These are phyloP conservation scores for Fusarium fracticaudum DNA, from an alignment of 2,329 filamentous ascomycete genomes.

Conservation along the genomic window DNA sequence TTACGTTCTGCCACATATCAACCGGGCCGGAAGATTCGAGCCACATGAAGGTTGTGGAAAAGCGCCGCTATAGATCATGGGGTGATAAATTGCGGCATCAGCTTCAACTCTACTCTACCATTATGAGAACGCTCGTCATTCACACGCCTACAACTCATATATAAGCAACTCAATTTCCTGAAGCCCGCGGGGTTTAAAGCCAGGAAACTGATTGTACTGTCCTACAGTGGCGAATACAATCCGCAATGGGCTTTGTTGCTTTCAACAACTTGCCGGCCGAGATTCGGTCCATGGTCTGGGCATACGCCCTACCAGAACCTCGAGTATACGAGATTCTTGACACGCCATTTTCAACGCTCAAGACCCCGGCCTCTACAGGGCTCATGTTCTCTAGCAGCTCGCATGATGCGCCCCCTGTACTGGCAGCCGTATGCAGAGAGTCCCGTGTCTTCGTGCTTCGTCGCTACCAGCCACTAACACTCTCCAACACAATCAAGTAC, in stretches of 20 bases:
- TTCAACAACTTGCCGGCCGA: constrained; percentile 29
- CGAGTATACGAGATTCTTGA: constrained; percentile 36
- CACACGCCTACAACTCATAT: neutral
- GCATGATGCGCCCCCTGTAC: constrained; percentile 18
- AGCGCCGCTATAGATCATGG: constrained; percentile 22
- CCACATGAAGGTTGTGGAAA: constrained; percentile 10
- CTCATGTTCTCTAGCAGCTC: constrained; percentile 34
- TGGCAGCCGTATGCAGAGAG: constrained; percentile 24
- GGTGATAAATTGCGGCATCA: constrained; percentile 17
- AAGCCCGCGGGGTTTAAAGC: neutral
- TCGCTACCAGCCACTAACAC: constrained; percentile 15
- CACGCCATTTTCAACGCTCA: constrained; percentile 28
- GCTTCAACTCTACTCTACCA: neutral
- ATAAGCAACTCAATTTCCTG: neutral
- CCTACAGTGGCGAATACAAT: neutral
- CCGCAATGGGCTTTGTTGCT: constrained; percentile 16
- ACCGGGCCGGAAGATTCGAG: constrained; percentile 17
- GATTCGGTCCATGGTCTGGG: constrained; percentile 35
- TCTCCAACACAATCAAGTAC: constrained; percentile 28
- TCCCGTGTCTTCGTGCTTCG: constrained; percentile 23
- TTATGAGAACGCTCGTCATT: neutral
- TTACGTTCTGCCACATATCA: constrained; percentile 1
- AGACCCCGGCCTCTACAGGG: constrained; percentile 25
- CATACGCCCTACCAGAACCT: constrained; percentile 27
- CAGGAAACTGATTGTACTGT: neutral